Conservation (phyloP, 345 rosid genomes). For the Boechera stricta region DNA sequence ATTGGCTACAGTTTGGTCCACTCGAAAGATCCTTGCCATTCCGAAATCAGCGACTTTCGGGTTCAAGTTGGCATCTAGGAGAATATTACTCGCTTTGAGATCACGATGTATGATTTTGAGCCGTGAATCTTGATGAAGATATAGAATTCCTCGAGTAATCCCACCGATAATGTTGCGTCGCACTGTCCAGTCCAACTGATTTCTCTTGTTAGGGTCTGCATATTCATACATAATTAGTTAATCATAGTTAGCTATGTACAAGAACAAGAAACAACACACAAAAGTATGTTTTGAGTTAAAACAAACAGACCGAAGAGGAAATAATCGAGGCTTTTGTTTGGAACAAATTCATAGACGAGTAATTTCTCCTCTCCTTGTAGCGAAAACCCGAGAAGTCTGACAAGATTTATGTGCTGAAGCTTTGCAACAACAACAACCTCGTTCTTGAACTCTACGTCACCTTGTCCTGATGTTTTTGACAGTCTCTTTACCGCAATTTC, state of each 20-base stretch:
- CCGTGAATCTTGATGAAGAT: constrained; percentile 51
- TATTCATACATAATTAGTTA: not conserved
- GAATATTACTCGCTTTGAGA: constrained; percentile 46
- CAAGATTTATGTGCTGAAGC: constrained; percentile 61
- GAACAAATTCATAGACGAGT: constrained; percentile 53
- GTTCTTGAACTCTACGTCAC: constrained; percentile 53
- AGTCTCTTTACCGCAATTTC: constrained; percentile 56
- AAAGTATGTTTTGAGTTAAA: not conserved
- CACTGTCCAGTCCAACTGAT: constrained; percentile 34
- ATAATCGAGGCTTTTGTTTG: constrained; percentile 54
- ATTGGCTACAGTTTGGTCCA: constrained; percentile 33
- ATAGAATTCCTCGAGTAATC: constrained; percentile 40
- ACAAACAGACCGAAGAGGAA: constrained; percentile 24
- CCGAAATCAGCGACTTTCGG: constrained; percentile 37
- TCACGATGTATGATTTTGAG: constrained; percentile 44
- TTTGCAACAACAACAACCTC: constrained; percentile 54
- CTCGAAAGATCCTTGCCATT: constrained; percentile 28
- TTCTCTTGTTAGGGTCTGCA: constrained; percentile 45
- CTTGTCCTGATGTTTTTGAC: constrained; percentile 54
- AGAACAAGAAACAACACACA: not conserved
- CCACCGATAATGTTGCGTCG: constrained; percentile 36
- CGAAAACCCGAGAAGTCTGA: constrained; percentile 56
- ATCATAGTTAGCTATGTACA: not conserved
- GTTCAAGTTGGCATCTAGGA: constrained; percentile 35
- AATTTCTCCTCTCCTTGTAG: constrained; percentile 51